A percentile compares a stretch with the other conserved stretches of the same genome.
phyloP scores from a whole-genome alignment of 768 basidiomycete species.

The Boletus tylopilopsis region DNA sequence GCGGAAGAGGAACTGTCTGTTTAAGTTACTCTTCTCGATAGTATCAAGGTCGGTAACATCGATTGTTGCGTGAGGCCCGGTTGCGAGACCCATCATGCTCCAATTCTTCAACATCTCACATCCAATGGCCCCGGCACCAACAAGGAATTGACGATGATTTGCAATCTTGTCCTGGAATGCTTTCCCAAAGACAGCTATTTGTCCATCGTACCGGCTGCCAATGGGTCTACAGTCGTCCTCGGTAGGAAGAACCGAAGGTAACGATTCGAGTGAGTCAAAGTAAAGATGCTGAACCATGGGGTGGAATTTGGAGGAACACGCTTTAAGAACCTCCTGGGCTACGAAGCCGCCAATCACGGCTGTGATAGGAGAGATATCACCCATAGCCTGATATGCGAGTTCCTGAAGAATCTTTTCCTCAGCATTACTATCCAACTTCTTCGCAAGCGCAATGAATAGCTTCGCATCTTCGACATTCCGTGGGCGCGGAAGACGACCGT shows the following conservation, averaged over 20 bases:
- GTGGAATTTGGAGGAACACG: slow-evolving; percentile 96
- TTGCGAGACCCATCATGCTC: slow-evolving; percentile 96
- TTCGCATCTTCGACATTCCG: slow-evolving; percentile 80
- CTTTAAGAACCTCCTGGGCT: slow-evolving; percentile 96
- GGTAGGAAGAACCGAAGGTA: slow-evolving; percentile 70
- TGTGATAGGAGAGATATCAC: slow-evolving; percentile 84
- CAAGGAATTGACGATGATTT: slow-evolving; percentile 90
- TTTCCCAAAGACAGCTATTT: slow-evolving; percentile 95
- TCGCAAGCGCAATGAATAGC: slow-evolving; percentile 68
- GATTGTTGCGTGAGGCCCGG: slow-evolving; percentile 73
- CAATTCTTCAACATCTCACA: slow-evolving; percentile 99
- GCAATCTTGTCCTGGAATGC: slow-evolving; percentile 89
- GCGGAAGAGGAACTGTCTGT: slow-evolving; percentile 97
- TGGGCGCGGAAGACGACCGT: slow-evolving; percentile 73
- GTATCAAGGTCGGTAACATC: slow-evolving; percentile 97
- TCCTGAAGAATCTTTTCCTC: slow-evolving; percentile 82
- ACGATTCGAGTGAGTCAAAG: slow-evolving; percentile 95
- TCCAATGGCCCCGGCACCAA: slow-evolving; percentile 98
- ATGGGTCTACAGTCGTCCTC: slow-evolving; percentile 82
- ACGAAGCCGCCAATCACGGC: slow-evolving; percentile 97
- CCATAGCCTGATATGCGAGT: slow-evolving; percentile 86
- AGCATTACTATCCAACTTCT: slow-evolving; percentile 68
- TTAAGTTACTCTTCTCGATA: slow-evolving; percentile 98
- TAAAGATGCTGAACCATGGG: slow-evolving; percentile 94
- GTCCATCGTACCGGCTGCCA: slow-evolving; percentile 86